A percentile compares a stretch with the other conserved stretches of the same genome.
Conservation (phyloP, 305 asterid species). For the Salvia sclarea region DNA sequence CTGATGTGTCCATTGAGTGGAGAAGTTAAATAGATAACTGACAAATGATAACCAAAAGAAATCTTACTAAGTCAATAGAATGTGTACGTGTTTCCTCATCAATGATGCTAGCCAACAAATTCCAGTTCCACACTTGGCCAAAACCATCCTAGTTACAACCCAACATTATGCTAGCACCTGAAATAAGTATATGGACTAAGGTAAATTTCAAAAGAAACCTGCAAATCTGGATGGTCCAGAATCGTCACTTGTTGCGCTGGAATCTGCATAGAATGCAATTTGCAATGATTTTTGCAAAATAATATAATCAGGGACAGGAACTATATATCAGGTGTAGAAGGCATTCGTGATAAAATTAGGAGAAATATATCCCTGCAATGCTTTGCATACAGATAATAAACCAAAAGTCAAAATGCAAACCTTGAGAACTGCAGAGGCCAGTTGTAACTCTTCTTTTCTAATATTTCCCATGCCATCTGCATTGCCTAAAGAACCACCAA, state of each 20-base stretch:
- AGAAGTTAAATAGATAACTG: constrained; percentile 9
- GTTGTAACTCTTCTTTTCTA: constrained; percentile 71
- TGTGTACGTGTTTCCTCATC: constrained; percentile 49
- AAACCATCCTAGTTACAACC: constrained; percentile 76
- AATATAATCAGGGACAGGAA: constrained; percentile 11
- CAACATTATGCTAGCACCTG: constrained; percentile 28
- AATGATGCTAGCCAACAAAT: constrained; percentile 55
- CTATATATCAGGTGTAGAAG: neutral
- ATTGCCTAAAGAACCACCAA: constrained; percentile 47
- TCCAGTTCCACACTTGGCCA: constrained; percentile 65
- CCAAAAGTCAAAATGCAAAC: constrained; percentile 35
- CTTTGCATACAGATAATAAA: constrained; percentile 15
- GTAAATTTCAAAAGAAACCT: constrained; percentile 48
- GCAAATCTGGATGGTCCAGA: constrained; percentile 77
- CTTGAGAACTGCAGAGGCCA: constrained; percentile 70
- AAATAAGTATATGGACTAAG: constrained; percentile 22
- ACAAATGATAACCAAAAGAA: constrained; percentile 18
- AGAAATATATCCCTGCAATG: constrained; percentile 10
- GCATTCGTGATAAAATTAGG: neutral
- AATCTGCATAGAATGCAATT: constrained; percentile 48
- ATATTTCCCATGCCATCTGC: constrained; percentile 69
- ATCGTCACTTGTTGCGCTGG: constrained; percentile 70
- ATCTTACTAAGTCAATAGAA: constrained; percentile 66
- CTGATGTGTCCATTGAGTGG: constrained; percentile 5
- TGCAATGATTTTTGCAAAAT: constrained; percentile 24